phyloP scores from a whole-genome alignment of 2,329 filamentous ascomycete genomes.

The Lachnellula suecica region DNA sequence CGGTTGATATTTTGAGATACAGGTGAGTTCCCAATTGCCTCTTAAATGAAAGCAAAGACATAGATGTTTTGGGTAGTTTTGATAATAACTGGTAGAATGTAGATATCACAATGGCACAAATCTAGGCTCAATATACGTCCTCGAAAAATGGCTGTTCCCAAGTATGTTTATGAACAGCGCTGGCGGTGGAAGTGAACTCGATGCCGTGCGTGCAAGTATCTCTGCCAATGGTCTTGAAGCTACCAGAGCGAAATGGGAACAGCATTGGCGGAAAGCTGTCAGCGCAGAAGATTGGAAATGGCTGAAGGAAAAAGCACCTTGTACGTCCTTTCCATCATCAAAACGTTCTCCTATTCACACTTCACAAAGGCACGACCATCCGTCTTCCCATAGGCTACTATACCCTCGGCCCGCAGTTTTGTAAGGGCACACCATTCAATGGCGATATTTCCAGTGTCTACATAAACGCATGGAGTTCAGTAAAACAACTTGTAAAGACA shows the following conservation, averaged over 20 bases:
- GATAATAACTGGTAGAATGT: background rate
- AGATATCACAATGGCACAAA: background rate
- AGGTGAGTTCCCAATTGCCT: background rate
- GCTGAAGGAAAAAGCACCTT: background rate
- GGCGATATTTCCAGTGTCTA: background rate
- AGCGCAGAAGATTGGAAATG: background rate
- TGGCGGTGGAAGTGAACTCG: background rate
- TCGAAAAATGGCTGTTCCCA: background rate
- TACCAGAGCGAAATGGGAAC: background rate
- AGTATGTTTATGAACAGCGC: background rate
- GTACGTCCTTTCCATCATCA: background rate
- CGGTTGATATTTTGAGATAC: background rate
- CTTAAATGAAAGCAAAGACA: background rate
- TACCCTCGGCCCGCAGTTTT: background rate
- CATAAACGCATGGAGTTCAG: background rate
- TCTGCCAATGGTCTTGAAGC: background rate
- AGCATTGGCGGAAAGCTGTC: background rate
- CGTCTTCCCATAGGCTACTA: background rate
- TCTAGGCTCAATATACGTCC: background rate
- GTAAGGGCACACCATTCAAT: background rate
- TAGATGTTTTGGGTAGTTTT: too few relatives aligned
- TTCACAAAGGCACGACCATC: background rate
- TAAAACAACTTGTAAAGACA: background rate
- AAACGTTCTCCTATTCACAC: background rate
- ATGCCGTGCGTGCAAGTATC: background rate